Evolutionary conservation across 2,329 filamentous ascomycete genomes (phyloP), one percentile per base, ranked within the genome.

Genomic region (Fulvia fulva): DNA sequence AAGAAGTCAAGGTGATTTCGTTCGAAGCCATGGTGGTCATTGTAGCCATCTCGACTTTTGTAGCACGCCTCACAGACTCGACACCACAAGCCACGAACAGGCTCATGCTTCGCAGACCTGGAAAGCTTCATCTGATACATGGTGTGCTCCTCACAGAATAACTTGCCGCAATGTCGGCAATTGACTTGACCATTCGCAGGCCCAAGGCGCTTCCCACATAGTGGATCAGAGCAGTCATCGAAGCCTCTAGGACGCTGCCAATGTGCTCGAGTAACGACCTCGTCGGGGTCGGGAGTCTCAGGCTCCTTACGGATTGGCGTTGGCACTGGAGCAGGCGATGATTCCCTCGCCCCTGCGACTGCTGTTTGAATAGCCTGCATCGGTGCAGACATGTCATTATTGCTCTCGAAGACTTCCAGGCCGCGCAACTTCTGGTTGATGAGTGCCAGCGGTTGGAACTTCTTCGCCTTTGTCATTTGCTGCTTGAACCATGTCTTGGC

Each of bases 71-170:
- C 94, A 71, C 94, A 99, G 1, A 97, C 93, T 53, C 94, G 80
- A 67, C 90, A 96, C 94, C 94, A 99, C 66, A 90, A 84, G 7
- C 94, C 94, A 61, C 93, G 81, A 1, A 94, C 85, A 0, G 94
- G 93, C 63, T 99, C 94, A 74, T 97, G 91, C 58, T 87, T 83
- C 3, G 94, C 94, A 28, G 91, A 88, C 55, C 92, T 82, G 8
- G 92, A 96, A 11, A 99, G 81, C 78, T 95, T 97, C 89, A 97
- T 97, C 77, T 99, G 93, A 71, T 97, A 99, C 92, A 99, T 96
- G 53, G 94, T 97, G 73, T 99, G 94, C 67, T 93, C 90, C 70
- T 97, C 94, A 74, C 94, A 99, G 72, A 97, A 99, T 43, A 99
- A 77, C 67, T 88, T 87, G 6, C 94, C 94, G 69, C 94, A 99